These are phyloP conservation scores for Vanrija sp. DNA, from an alignment of 1,284 basidiomycete genomes.

Conservation along the genomic window DNA sequence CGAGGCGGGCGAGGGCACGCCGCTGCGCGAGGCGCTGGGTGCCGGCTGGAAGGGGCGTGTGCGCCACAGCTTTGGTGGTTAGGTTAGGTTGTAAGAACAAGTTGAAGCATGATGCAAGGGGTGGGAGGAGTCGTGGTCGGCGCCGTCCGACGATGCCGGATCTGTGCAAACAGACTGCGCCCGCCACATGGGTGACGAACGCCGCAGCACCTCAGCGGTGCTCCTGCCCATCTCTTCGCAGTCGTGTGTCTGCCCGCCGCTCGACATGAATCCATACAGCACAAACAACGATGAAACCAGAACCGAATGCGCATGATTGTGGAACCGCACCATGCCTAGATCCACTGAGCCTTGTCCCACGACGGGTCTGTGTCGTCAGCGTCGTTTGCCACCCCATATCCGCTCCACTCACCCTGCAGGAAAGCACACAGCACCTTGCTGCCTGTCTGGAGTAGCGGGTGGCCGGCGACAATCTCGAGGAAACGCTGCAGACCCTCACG, in stretches of 20 bases:
- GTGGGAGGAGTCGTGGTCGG: too few relatives aligned
- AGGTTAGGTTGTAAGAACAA: neutral
- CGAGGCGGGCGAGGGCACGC: slow-evolving; percentile 27
- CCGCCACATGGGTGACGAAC: too few relatives aligned
- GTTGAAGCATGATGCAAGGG: too few relatives aligned
- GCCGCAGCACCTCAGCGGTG: too few relatives aligned
- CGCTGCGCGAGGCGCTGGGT: slow-evolving; percentile 24
- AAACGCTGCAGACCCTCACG: slow-evolving; percentile 94
- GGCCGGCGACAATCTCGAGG: slow-evolving; percentile 92
- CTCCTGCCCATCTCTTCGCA: too few relatives aligned
- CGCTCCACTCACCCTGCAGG: slow-evolving; percentile 60
- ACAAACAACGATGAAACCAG: slow-evolving; percentile 8
- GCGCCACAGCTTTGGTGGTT: slow-evolving; percentile 12
- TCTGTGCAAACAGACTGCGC: too few relatives aligned
- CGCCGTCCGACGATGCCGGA: too few relatives aligned
- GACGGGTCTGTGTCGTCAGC: slow-evolving; percentile 32
- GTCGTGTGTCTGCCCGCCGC: too few relatives aligned
- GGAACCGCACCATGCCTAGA: slow-evolving; percentile 15
- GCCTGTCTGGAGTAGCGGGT: slow-evolving; percentile 94
- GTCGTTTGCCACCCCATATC: too few relatives aligned
- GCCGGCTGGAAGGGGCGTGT: slow-evolving; percentile 31
- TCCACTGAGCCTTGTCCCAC: slow-evolving; percentile 48
- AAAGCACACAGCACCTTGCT: slow-evolving; percentile 97
- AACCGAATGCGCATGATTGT: slow-evolving; percentile 1
- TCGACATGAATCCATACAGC: slow-evolving; percentile 1